phyloP scores from a whole-genome alignment of 352 stramenopile genomes.

The Phytophthora ramorum region DNA sequence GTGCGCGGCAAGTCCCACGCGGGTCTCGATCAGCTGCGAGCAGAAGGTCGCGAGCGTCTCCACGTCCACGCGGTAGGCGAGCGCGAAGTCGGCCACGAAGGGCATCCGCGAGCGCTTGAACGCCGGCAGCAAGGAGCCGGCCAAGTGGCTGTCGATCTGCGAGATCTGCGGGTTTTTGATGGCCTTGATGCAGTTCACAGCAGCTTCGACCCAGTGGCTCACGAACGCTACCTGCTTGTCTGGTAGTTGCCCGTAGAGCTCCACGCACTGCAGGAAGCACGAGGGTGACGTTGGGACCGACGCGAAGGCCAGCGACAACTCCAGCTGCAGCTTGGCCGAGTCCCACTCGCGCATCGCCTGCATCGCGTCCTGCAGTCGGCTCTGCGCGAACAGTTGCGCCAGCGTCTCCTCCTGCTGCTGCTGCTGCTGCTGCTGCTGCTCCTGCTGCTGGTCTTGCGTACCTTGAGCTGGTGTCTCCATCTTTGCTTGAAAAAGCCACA shows the following conservation, averaged over 20 bases:
- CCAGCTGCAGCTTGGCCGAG: slow-evolving; percentile 32
- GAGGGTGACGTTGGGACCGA: slow-evolving; percentile 38
- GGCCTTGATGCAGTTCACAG: slow-evolving; percentile 28
- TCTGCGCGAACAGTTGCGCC: slow-evolving; percentile 40
- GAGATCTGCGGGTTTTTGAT: slow-evolving; percentile 30
- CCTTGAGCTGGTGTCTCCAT: neutral
- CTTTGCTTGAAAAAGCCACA: neutral
- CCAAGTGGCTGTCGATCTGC: slow-evolving; percentile 41
- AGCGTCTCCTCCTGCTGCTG: slow-evolving; percentile 33
- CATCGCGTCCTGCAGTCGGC: slow-evolving; percentile 34
- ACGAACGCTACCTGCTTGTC: slow-evolving; percentile 29
- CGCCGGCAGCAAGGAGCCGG: slow-evolving; percentile 48
- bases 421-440: no score
- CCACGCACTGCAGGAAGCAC: slow-evolving; percentile 47
- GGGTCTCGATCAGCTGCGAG: slow-evolving; percentile 28
- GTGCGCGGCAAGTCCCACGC: slow-evolving; percentile 45
- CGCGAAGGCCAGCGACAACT: slow-evolving; percentile 46
- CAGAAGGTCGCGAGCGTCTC: slow-evolving; percentile 44
- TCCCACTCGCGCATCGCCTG: slow-evolving; percentile 46
- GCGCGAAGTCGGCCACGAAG: slow-evolving; percentile 51
- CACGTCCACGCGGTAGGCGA: slow-evolving; percentile 46
- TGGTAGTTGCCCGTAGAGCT: slow-evolving; percentile 34
- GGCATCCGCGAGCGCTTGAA: slow-evolving; percentile 41
- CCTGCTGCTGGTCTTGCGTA: neutral
- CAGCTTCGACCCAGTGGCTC: slow-evolving; percentile 30